Conservation (phyloP, 2,329 filamentous ascomycete species). For the Sphaerulina musiva region DNA sequence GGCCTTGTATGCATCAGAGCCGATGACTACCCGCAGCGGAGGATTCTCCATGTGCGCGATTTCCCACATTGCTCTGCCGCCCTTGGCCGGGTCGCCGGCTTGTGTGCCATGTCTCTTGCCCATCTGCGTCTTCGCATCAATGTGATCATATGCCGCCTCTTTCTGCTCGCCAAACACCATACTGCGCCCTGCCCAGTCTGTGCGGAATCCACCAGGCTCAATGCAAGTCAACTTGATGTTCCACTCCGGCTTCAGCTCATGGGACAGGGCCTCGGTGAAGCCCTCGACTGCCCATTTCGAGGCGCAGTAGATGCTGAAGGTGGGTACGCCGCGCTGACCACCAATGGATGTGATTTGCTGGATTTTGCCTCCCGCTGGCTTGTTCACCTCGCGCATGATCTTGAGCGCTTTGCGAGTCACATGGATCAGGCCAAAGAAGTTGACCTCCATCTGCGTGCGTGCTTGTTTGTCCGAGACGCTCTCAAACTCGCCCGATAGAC, state of each 20-base stretch:
- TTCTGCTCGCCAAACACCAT: conserved; percentile 44
- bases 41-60: conserved; percentile 48
- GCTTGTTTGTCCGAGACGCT: conserved; percentile 45
- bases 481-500: conserved; percentile 50
- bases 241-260: conserved; percentile 43
- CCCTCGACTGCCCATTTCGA: conserved; percentile 46
- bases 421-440: conserved; percentile 53
- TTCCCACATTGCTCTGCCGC: conserved; percentile 41
- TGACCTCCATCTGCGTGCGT: conserved; percentile 51
- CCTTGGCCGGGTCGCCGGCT: conserved; percentile 46
- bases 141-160: conserved; percentile 44
- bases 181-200: conserved; percentile 42
- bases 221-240: conserved; percentile 42
- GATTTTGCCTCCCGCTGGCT: conserved; percentile 46
- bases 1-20: conserved; percentile 47
- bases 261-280: conserved; percentile 40
- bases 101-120: conserved; percentile 39
- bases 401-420: conserved; percentile 45
- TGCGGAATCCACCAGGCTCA: conserved; percentile 44
- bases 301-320: conserved; percentile 38
- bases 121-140: conserved; percentile 41
- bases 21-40: conserved; percentile 49
- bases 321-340: conserved; percentile 39
- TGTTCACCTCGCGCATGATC: conserved; percentile 41
- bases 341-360: conserved; percentile 53